These are phyloP conservation scores for Aspergillus hortae DNA, from an alignment of 2,329 filamentous ascomycete species.

Conservation along the genomic window DNA sequence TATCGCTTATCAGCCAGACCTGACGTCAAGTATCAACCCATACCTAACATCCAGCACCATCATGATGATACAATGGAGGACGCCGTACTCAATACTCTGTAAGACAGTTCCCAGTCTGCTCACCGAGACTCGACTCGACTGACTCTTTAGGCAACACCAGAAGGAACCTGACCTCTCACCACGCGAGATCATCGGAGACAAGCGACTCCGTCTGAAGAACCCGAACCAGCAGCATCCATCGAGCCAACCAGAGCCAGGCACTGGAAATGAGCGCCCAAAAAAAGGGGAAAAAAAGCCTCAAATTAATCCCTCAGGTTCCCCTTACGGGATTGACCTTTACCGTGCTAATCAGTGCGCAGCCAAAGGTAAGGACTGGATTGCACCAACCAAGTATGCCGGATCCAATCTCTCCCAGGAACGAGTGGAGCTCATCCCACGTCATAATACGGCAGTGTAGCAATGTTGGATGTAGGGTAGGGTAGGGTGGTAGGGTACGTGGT, in stretches of 20 bases:
- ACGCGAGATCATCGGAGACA: too few relatives aligned
- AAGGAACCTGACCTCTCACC: too few relatives aligned
- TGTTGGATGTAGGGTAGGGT: not conserved
- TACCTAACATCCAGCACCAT: too few relatives aligned
- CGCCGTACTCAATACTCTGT: too few relatives aligned
- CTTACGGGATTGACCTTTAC: not conserved
- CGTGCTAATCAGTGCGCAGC: not conserved
- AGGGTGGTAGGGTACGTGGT: constrained; percentile 2
- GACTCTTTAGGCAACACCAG: too few relatives aligned
- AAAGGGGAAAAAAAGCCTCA: not conserved
- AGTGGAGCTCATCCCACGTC: not conserved
- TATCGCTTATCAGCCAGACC: too few relatives aligned
- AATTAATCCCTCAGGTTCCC: not conserved
- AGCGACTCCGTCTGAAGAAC: not conserved
- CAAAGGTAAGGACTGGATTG: not conserved
- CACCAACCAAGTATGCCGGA: not conserved
- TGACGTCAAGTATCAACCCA: too few relatives aligned
- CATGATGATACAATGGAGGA: too few relatives aligned
- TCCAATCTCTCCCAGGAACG: not conserved
- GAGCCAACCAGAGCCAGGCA: too few relatives aligned
- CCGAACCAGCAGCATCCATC: not conserved
- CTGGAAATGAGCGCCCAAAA: not conserved
- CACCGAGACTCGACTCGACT: too few relatives aligned
- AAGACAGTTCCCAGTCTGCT: too few relatives aligned
- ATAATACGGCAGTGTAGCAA: not conserved